phyloP scores from a whole-genome alignment of 805 yeast genomes.

The Brettanomyces anomalus region DNA sequence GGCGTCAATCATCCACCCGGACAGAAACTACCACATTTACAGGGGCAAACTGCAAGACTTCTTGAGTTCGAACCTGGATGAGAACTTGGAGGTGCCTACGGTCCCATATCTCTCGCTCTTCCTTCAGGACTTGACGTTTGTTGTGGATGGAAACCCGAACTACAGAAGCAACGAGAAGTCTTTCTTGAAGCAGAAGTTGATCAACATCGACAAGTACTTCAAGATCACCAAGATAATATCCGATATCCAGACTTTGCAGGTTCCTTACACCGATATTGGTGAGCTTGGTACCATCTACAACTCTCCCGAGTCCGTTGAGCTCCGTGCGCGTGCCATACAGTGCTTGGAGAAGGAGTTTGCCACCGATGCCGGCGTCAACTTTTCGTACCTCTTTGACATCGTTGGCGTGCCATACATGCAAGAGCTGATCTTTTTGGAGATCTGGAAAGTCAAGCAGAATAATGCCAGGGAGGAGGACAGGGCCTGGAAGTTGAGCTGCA shows the following conservation, averaged over 20 bases:
- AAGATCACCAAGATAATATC: constrained; percentile 59
- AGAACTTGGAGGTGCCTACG: constrained; percentile 42
- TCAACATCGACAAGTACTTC: constrained; percentile 67
- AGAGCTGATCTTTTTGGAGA: constrained; percentile 55
- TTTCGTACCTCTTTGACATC: constrained; percentile 30
- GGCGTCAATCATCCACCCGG: constrained; percentile 63
- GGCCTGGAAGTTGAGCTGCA: constrained; percentile 64
- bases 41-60: constrained; percentile 53
- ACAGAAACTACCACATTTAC: constrained; percentile 63
- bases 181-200: constrained; percentile 47
- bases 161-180: constrained; percentile 45
- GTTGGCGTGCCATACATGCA: constrained; percentile 34
- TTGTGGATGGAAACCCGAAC: constrained; percentile 74
- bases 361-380: constrained; percentile 10
- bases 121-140: constrained; percentile 70
- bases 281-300: constrained; percentile 22
- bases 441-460: constrained; percentile 60
- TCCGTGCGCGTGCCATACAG: constrained; percentile 23
- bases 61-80: constrained; percentile 35
- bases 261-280: constrained; percentile 37
- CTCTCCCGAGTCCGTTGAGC: constrained; percentile 15
- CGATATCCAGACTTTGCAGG: constrained; percentile 60
- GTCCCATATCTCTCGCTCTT: constrained; percentile 73
- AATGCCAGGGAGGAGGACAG: constrained; percentile 56
- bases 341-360: constrained; percentile 15